Conservation (phyloP, 163 green algal genomes). For the Trebouxiophyceae sp. region DNA sequence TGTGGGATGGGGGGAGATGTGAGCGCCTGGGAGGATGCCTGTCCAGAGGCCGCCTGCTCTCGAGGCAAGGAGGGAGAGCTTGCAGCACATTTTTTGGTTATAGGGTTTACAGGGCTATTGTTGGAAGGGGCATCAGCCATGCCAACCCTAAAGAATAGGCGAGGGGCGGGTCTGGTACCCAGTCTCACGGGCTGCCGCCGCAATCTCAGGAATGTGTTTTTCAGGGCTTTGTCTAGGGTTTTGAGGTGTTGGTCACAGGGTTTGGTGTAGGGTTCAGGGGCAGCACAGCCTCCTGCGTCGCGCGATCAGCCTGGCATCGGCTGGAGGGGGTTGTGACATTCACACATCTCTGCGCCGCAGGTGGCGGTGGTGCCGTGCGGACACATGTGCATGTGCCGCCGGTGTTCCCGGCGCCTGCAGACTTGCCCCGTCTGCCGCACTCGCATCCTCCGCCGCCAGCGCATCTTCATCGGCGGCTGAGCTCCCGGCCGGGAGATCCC, state of each 20-base stretch:
- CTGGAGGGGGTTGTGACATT: not conserved
- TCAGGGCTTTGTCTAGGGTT: no score
- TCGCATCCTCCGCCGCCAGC: constrained; percentile 58
- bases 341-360: constrained; percentile 22
- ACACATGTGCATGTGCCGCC: constrained; percentile 62
- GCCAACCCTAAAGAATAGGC: not conserved
- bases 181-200: not conserved
- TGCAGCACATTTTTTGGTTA: no score
- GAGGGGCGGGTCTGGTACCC: not conserved
- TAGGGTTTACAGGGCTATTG: no score
- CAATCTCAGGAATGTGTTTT: not conserved
- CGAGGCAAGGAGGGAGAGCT: no score
- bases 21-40: no score
- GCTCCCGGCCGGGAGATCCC: no score
- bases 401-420: constrained; percentile 51
- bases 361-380: constrained; percentile 70
- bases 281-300: not conserved
- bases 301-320: not conserved
- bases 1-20: no score
- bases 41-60: no score
- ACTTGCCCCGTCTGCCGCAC: constrained; percentile 65
- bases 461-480: constrained; percentile 44
- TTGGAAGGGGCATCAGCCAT: no score
- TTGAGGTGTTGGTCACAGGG: no score
- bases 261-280: no score